Conservation (phyloP, 75 land plant species). For the Gnetum montanum region DNA sequence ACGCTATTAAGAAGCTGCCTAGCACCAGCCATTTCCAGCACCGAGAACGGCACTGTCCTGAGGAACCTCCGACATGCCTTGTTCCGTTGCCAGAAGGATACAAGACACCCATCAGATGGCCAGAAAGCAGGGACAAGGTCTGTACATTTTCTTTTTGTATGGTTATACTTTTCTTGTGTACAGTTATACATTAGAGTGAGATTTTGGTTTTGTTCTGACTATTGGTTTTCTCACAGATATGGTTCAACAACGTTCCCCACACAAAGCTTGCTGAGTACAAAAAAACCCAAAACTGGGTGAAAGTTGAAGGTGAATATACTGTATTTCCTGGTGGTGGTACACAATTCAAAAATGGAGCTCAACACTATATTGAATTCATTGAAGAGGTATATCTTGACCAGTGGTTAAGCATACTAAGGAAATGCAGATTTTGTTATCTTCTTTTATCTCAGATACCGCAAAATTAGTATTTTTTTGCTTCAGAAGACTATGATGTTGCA, state of each 20-base stretch:
- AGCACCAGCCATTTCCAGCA: slow-evolving; percentile 57
- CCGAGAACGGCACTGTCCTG: slow-evolving; percentile 62
- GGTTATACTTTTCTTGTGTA: too few relatives aligned
- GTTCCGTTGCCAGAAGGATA: slow-evolving; percentile 64
- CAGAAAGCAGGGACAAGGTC: slow-evolving; percentile 58
- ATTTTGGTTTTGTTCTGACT: background rate
- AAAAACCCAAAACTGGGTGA: slow-evolving; percentile 75
- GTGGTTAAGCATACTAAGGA: background rate
- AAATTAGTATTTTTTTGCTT: background rate
- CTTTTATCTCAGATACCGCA: background rate
- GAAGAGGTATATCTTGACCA: slow-evolving; percentile 26
- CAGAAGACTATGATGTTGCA: background rate
- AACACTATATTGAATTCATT: slow-evolving; percentile 62
- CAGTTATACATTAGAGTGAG: too few relatives aligned
- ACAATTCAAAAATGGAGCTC: slow-evolving; percentile 70
- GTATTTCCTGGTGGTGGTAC: slow-evolving; percentile 81
- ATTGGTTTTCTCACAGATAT: slow-evolving; percentile 25
- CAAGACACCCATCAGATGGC: slow-evolving; percentile 40
- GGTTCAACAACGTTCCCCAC: slow-evolving; percentile 74
- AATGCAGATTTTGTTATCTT: background rate
- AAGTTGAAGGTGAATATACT: slow-evolving; percentile 40
- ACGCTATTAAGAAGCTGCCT: slow-evolving; percentile 26
- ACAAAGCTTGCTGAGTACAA: slow-evolving; percentile 47
- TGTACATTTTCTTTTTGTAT: too few relatives aligned
- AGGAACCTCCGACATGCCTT: slow-evolving; percentile 39